phyloP scores from a whole-genome alignment of 2,329 filamentous ascomycete genomes.

The Mariannaea elegans region DNA sequence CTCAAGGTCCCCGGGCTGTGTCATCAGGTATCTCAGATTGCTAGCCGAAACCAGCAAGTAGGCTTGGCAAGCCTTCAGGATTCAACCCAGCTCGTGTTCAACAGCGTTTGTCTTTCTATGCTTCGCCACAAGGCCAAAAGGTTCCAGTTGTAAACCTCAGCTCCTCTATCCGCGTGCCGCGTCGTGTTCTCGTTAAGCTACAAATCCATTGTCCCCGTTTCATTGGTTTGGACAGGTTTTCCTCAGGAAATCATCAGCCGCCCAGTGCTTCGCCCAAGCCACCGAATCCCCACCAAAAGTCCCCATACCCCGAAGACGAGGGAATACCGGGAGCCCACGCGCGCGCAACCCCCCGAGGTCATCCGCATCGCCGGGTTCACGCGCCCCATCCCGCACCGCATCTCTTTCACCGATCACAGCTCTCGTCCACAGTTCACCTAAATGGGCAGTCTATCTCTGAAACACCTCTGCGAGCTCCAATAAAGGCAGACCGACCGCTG shows the following conservation, averaged over 20 bases:
- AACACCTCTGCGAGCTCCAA: slow-evolving; percentile 13
- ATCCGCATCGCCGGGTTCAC: slow-evolving; percentile 43
- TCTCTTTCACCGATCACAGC: slow-evolving; percentile 25
- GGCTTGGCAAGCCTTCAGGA: neutral
- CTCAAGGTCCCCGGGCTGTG: no score
- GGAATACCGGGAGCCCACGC: slow-evolving; percentile 34
- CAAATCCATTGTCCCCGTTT: neutral
- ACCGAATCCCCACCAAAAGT: slow-evolving; percentile 19
- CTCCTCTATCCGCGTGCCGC: neutral
- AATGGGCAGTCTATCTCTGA: slow-evolving; percentile 11
- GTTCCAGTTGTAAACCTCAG: neutral
- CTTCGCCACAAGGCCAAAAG: neutral
- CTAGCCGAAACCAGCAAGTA: slow-evolving; percentile 7
- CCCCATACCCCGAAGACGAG: slow-evolving; percentile 19
- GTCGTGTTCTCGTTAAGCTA: neutral
- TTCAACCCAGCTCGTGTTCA: neutral
- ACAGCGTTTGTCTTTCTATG: neutral
- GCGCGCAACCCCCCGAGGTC: slow-evolving; percentile 39
- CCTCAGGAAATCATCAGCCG: neutral
- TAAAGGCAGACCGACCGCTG: slow-evolving; percentile 23
- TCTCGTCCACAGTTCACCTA: slow-evolving; percentile 15
- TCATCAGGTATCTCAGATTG: no score
- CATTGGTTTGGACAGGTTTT: neutral
- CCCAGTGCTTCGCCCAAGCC: slow-evolving; percentile 8
- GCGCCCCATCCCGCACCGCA: slow-evolving; percentile 33